These are phyloP conservation scores for Centrapalus pauciflorus DNA, from an alignment of 129 eudicot species.

Conservation along the genomic window DNA sequence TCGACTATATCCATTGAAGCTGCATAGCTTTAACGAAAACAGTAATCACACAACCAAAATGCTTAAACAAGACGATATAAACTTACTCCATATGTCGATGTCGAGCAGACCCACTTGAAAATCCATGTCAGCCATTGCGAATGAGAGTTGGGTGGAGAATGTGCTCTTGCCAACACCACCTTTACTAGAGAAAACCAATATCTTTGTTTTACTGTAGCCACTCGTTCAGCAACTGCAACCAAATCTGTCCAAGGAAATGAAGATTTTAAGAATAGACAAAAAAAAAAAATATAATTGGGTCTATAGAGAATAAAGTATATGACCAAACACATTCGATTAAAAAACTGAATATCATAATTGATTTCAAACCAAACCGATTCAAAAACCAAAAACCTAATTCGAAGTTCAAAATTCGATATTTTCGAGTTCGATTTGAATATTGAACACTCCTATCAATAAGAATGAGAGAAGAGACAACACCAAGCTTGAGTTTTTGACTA, in stretches of 20 bases:
- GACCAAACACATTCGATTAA: no score
- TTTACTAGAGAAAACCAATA: conserved; percentile 79
- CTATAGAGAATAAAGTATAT: background rate
- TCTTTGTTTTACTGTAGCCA: conserved; percentile 95
- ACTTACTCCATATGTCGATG: conserved; percentile 47
- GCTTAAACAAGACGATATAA: background rate
- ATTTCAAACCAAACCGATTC: no score
- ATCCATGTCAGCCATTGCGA: conserved; percentile 79
- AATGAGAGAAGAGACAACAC: no score
- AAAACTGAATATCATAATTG: no score
- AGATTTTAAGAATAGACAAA: background rate
- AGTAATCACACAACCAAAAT: background rate
- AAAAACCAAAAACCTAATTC: no score
- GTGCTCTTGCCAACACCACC: conserved; percentile 99
- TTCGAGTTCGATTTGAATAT: no score
- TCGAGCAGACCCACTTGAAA: conserved; percentile 88
- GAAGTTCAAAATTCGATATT: no score
- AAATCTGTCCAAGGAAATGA: conserved; percentile 44
- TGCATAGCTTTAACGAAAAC: background rate
- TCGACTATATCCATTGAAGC: background rate
- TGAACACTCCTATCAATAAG: no score
- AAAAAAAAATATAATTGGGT: background rate
- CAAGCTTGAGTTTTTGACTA: no score
- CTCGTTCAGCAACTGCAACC: conserved; percentile 69
- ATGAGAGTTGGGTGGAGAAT: conserved; percentile 88